A percentile compares a stretch with the other conserved stretches of the same genome.
Conservation (phyloP, 2,329 filamentous ascomycete genomes). For the Rhinocladiella similis region DNA sequence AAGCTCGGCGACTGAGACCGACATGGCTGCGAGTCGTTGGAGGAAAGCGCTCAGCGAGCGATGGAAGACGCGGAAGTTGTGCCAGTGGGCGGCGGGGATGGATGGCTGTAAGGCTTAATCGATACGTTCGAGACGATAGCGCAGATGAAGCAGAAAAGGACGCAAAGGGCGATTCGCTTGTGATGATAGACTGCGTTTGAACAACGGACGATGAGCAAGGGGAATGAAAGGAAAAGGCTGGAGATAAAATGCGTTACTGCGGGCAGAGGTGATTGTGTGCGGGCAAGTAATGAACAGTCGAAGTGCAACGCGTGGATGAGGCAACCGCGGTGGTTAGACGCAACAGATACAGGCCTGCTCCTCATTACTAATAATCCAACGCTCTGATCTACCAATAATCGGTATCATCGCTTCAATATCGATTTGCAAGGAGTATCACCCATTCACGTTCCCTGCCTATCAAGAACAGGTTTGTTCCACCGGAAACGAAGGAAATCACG, state of each 20-base stretch:
- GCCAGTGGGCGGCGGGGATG: slow-evolving; percentile 19
- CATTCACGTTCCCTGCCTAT: too few species aligned
- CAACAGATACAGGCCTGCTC: not conserved
- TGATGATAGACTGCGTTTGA: not conserved
- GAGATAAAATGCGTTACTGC: not conserved
- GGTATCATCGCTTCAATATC: not conserved
- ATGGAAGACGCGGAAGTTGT: slow-evolving; percentile 18
- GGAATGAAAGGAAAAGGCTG: not conserved
- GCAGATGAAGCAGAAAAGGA: slow-evolving; percentile 3
- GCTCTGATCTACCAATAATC: not conserved
- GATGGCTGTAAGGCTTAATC: slow-evolving; percentile 12
- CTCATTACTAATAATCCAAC: not conserved
- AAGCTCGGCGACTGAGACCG: slow-evolving; percentile 83
- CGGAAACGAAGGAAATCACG: not conserved
- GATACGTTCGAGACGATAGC: slow-evolving; percentile 16
- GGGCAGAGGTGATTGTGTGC: not conserved
- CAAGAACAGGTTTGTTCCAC: not conserved
- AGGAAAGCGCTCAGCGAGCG: slow-evolving; percentile 24
- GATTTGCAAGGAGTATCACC: too few species aligned
- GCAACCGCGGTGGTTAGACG: not conserved
- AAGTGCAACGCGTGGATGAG: not conserved
- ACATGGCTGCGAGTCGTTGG: slow-evolving; percentile 47
- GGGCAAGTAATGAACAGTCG: not conserved
- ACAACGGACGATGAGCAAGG: not conserved
- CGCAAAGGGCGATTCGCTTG: not conserved